Evolutionary conservation across 495 filamentous ascomycete species (phyloP).

Genomic region (Acidomyces sp.): DNA sequence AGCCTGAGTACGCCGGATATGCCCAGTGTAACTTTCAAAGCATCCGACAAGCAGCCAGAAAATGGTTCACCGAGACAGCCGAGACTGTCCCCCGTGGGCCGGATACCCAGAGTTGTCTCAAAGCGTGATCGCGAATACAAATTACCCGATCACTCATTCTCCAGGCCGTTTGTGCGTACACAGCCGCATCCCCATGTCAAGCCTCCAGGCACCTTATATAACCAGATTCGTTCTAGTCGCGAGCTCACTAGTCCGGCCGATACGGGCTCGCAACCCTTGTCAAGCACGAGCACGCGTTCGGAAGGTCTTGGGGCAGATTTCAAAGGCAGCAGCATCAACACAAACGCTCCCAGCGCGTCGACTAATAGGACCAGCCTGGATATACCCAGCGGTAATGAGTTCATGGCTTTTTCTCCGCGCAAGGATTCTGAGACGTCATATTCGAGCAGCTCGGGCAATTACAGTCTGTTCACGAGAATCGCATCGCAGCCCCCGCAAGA

Average conservation of each 20-base stretch:
- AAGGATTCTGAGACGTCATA: slow-evolving; percentile 57
- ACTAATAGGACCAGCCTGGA: slow-evolving; percentile 18
- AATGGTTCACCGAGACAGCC: slow-evolving; percentile 20
- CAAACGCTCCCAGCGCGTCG: slow-evolving; percentile 23
- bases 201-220: slow-evolving; percentile 25
- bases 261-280: slow-evolving; percentile 14
- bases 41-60: slow-evolving; percentile 25
- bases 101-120: slow-evolving; percentile 79
- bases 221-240: slow-evolving; percentile 11
- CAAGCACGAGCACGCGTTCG: slow-evolving; percentile 15
- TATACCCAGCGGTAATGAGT: slow-evolving; percentile 31
- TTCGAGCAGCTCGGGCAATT: slow-evolving; percentile 54
- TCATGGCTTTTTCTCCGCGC: slow-evolving; percentile 58
- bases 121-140: slow-evolving; percentile 52
- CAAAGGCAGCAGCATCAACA: slow-evolving; percentile 20
- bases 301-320: slow-evolving; percentile 7
- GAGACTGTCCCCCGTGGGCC: slow-evolving; percentile 65
- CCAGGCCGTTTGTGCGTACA: slow-evolving; percentile 54
- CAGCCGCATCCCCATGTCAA: slow-evolving; percentile 30
- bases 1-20: slow-evolving; percentile 11
- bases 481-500: slow-evolving; percentile 37
- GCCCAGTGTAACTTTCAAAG: slow-evolving; percentile 21
- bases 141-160: slow-evolving; percentile 70
- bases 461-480: slow-evolving; percentile 26
- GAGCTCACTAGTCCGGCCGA: slow-evolving; percentile 19